phyloP scores from a whole-genome alignment of 305 asterid species.

The Stenogyne calaminthoides region DNA sequence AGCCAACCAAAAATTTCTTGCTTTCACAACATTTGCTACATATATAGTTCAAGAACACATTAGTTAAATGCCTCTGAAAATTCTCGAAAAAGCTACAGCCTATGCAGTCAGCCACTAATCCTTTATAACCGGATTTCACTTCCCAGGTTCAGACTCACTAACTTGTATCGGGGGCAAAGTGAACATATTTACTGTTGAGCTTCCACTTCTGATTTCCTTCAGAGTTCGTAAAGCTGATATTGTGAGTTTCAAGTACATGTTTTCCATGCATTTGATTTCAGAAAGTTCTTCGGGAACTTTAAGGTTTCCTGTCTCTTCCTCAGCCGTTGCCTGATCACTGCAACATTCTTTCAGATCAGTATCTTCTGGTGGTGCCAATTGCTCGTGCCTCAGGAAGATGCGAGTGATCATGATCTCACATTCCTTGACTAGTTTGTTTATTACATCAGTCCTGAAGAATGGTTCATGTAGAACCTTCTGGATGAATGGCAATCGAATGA shows the following conservation, averaged over 20 bases:
- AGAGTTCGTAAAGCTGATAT: conserved; percentile 62
- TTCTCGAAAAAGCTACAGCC: not conserved
- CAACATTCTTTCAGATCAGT: conserved; percentile 31
- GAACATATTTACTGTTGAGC: conserved; percentile 68
- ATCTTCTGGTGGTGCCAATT: conserved; percentile 41
- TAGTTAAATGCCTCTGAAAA: not conserved
- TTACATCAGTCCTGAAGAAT: conserved; percentile 62
- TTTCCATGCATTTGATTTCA: conserved; percentile 65
- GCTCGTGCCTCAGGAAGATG: conserved; percentile 52
- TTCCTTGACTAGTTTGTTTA: conserved; percentile 66
- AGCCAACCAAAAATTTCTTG: conserved; percentile 24
- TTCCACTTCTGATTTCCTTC: conserved; percentile 67
- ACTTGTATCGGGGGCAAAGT: conserved; percentile 70
- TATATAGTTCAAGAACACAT: conserved; percentile 1
- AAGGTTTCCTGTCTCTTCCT: conserved; percentile 30
- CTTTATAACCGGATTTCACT: conserved; percentile 21
- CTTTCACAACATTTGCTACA: conserved; percentile 12
- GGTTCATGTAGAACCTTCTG: conserved; percentile 71
- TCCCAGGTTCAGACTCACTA: conserved; percentile 36
- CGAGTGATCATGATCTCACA: conserved; percentile 63
- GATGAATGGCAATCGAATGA: conserved; percentile 66
- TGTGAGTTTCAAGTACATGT: conserved; percentile 60
- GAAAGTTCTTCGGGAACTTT: conserved; percentile 61
- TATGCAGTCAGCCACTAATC: conserved; percentile 1
- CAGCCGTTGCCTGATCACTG: conserved; percentile 24